phyloP scores from a whole-genome alignment of 176 grass and related monocot genomes.

The Zoysia japonica region DNA sequence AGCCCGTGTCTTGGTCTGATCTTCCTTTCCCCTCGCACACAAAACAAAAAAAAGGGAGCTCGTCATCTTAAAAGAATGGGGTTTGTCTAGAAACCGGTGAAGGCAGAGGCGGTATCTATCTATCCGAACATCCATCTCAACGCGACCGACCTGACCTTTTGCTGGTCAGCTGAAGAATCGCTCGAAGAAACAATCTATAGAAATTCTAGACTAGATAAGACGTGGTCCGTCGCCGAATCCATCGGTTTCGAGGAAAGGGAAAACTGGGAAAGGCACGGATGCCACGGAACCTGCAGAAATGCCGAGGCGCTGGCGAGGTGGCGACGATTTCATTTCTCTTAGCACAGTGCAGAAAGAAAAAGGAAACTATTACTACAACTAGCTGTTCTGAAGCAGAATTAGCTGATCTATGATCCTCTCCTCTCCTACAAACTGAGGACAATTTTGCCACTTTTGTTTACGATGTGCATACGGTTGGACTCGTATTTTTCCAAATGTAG shows the following conservation, averaged over 20 bases:
- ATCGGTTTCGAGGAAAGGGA: neutral
- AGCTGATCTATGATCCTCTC: no score
- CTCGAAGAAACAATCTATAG: neutral
- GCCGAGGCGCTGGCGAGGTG: neutral
- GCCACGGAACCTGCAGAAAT: neutral
- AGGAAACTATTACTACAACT: neutral
- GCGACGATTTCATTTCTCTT: neutral
- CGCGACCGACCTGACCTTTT: constrained; percentile 16
- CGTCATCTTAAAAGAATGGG: neutral
- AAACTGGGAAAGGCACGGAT: neutral
- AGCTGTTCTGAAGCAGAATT: neutral
- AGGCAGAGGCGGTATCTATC: neutral
- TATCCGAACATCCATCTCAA: constrained; percentile 15
- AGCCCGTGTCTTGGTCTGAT: neutral
- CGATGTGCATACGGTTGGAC: neutral
- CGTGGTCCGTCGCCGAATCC: constrained; percentile 20
- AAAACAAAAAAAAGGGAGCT: neutral
- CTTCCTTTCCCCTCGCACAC: neutral
- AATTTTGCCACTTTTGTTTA: neutral
- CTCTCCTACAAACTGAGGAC: neutral
- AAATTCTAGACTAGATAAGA: neutral
- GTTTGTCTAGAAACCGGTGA: neutral
- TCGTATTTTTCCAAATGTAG: constrained; percentile 12
- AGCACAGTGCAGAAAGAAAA: neutral
- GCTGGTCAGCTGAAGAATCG: constrained; percentile 10